Evolutionary conservation across 2,329 filamentous ascomycete species (phyloP).

Genomic region (Colletotrichum eremochloae): DNA sequence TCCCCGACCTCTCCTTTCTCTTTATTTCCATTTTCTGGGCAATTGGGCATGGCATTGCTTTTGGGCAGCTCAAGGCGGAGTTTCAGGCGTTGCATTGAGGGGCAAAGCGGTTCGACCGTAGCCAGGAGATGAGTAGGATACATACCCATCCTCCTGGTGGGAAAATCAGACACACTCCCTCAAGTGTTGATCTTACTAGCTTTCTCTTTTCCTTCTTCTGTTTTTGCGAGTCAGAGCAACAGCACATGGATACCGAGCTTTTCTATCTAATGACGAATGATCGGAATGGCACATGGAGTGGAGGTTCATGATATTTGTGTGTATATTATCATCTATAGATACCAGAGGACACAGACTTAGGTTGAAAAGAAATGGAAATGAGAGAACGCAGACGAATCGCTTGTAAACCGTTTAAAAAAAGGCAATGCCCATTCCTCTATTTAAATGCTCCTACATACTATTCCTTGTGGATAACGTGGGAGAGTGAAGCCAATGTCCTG

Average conservation of each 20-base stretch:
- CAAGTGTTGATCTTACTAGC: not conserved
- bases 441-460: not conserved
- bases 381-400: not conserved
- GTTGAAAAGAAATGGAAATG: slow-evolving; percentile 12
- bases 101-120: not conserved
- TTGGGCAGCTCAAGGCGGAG: slow-evolving; percentile 20
- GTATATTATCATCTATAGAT: slow-evolving; percentile 43
- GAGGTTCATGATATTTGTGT: slow-evolving; percentile 12
- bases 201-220: slow-evolving; percentile 5
- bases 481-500: slow-evolving; percentile 10
- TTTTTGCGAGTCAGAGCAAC: slow-evolving; percentile 14
- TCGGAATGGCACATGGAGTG: slow-evolving; percentile 16
- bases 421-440: not conserved
- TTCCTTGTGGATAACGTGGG: not conserved
- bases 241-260: slow-evolving; percentile 7
- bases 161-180: not conserved
- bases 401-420: not conserved
- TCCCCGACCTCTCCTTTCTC: slow-evolving; percentile 2
- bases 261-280: slow-evolving; percentile 30
- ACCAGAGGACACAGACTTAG: slow-evolving; percentile 24
- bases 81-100: slow-evolving; percentile 28
- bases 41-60: slow-evolving; percentile 3
- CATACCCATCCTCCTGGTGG: not conserved
- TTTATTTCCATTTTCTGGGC: slow-evolving; percentile 18
- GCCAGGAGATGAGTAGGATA: slow-evolving; percentile 7